Evolutionary conservation across 1,284 basidiomycete genomes (phyloP).

Genomic region (Microbotryomycetes sp.): DNA sequence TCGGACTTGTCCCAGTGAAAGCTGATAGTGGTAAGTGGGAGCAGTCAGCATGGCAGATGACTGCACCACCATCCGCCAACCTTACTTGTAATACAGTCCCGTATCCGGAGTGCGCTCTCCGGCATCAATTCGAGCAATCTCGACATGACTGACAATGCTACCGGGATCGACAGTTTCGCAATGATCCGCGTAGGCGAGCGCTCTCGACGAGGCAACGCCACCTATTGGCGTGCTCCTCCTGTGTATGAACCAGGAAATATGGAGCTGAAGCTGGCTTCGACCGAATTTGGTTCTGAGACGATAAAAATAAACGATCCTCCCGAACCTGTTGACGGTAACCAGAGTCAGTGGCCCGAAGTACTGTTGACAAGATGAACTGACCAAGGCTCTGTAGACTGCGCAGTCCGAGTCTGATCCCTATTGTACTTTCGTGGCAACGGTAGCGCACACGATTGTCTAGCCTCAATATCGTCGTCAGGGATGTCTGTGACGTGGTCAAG

Average conservation of each 20-base stretch:
- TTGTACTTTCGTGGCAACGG: too few relatives aligned
- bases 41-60: too few relatives aligned
- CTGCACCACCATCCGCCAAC: not conserved
- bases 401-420: slow-evolving; percentile 12
- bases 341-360: too few relatives aligned
- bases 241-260: not conserved
- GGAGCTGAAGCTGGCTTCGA: not conserved
- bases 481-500: too few relatives aligned
- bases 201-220: not conserved
- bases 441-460: too few relatives aligned
- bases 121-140: not conserved
- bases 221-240: not conserved
- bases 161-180: not conserved
- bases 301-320: not conserved
- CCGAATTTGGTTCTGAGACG: not conserved
- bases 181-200: not conserved
- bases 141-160: not conserved
- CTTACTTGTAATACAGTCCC: not conserved
- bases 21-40: too few relatives aligned
- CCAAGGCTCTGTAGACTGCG: not conserved
- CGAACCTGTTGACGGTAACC: too few relatives aligned
- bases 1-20: not conserved
- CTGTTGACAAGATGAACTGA: too few relatives aligned
- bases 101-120: not conserved
- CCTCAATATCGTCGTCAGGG: too few relatives aligned